Conservation (phyloP, 257 asterid species). For the Nicotiana otophora region DNA sequence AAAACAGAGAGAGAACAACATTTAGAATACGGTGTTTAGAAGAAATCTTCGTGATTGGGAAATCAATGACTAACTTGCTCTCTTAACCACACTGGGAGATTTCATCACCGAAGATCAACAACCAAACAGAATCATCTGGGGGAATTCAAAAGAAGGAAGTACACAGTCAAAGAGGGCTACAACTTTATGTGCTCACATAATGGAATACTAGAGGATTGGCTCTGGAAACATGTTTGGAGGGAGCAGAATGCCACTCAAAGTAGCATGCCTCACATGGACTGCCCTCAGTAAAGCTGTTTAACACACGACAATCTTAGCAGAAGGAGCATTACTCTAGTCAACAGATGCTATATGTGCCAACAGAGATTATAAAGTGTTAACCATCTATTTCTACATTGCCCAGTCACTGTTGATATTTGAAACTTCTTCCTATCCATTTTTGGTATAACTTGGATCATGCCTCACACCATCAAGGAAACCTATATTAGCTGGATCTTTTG, state of each 20-base stretch:
- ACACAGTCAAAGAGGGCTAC: not conserved
- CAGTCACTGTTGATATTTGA: not conserved
- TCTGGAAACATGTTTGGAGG: not conserved
- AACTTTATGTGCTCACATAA: not conserved
- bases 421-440: not conserved
- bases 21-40: not conserved
- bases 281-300: no score
- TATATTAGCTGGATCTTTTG: not conserved
- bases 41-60: not conserved
- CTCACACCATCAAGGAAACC: not conserved
- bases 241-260: not conserved
- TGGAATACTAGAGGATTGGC: not conserved
- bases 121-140: not conserved
- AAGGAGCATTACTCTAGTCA: no score
- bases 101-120: no score
- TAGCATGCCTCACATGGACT: not conserved
- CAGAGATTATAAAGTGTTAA: not conserved
- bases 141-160: not conserved
- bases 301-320: no score
- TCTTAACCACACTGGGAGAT: no score
- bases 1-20: not conserved
- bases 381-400: not conserved
- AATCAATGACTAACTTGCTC: not conserved
- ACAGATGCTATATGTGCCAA: not conserved
- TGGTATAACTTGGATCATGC: no score